Evolutionary conservation across 2,329 filamentous ascomycete genomes (phyloP).

Genomic region (Chrysoporthe austroafricana): DNA sequence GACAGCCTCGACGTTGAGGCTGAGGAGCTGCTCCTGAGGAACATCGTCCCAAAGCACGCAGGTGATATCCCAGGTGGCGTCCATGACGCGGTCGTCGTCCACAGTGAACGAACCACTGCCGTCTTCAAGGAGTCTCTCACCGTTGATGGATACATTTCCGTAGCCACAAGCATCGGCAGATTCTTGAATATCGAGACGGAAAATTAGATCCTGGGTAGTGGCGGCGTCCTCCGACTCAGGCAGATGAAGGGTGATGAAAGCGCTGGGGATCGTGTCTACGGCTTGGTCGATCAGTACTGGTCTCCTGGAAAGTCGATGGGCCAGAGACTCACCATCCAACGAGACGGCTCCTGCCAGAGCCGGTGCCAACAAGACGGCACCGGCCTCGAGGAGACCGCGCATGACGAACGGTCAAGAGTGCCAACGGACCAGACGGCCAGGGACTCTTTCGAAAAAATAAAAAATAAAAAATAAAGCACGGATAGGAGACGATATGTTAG

Average conservation of each 20-base stretch:
- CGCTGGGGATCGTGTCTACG: slow-evolving; percentile 32
- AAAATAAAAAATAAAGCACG: not conserved
- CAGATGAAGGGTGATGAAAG: slow-evolving; percentile 34
- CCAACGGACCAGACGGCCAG: not conserved
- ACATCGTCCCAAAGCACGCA: slow-evolving; percentile 48
- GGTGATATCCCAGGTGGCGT: slow-evolving; percentile 52
- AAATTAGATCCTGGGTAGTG: slow-evolving; percentile 22
- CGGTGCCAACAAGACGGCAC: slow-evolving; percentile 42
- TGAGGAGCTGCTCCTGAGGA: slow-evolving; percentile 49
- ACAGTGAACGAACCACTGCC: slow-evolving; percentile 48
- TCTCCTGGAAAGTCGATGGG: not conserved
- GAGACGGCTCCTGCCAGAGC: slow-evolving; percentile 39
- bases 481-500: not conserved
- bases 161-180: slow-evolving; percentile 50
- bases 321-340: slow-evolving; percentile 26
- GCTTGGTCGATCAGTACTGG: not conserved
- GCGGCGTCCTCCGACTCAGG: slow-evolving; percentile 26
- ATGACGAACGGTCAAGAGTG: slow-evolving; percentile 32
- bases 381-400: slow-evolving; percentile 40
- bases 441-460: not conserved
- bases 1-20: slow-evolving; percentile 47
- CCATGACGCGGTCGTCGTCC: slow-evolving; percentile 43
- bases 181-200: slow-evolving; percentile 51
- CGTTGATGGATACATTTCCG: slow-evolving; percentile 53
- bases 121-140: slow-evolving; percentile 45